Conservation (phyloP, 768 basidiomycete species). For the Suillus ampliporus region DNA sequence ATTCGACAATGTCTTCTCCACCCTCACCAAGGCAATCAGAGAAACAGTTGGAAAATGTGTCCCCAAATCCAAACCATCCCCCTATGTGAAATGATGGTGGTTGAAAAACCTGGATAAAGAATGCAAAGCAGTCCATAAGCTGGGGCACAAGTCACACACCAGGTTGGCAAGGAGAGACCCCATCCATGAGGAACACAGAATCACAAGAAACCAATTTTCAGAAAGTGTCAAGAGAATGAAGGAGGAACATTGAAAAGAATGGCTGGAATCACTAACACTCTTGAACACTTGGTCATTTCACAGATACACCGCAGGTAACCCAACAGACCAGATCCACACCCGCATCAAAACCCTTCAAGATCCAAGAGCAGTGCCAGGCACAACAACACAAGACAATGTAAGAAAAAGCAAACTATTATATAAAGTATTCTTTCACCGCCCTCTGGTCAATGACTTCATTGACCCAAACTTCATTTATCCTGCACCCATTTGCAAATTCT, state of each 20-base stretch:
- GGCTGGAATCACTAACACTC: slow-evolving; percentile 12
- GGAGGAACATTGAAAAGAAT: slow-evolving; percentile 16
- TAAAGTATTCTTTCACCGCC: slow-evolving; percentile 29
- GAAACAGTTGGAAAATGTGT: too few relatives aligned
- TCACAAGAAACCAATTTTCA: too few relatives aligned
- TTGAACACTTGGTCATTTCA: slow-evolving; percentile 13
- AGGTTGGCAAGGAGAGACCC: background rate
- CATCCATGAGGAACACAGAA: too few relatives aligned
- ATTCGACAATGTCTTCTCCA: too few relatives aligned
- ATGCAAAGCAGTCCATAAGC: too few relatives aligned
- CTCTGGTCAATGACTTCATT: slow-evolving; percentile 1
- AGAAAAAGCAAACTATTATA: slow-evolving; percentile 26
- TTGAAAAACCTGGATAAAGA: too few relatives aligned
- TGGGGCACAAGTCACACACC: background rate
- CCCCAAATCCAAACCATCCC: too few relatives aligned
- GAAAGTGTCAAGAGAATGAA: background rate
- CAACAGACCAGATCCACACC: background rate
- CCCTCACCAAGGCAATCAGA: too few relatives aligned
- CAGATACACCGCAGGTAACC: slow-evolving; percentile 12
- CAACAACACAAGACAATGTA: slow-evolving; percentile 19
- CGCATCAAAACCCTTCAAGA: background rate
- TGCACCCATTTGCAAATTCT: background rate
- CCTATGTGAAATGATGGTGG: too few relatives aligned
- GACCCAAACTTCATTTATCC: background rate
- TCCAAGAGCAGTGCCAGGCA: too few relatives aligned